A percentile compares a stretch with the other conserved stretches of the same genome.
These are phyloP conservation scores for Corylus avellana DNA, from an alignment of 306 rosid genomes.

Conservation along the genomic window DNA sequence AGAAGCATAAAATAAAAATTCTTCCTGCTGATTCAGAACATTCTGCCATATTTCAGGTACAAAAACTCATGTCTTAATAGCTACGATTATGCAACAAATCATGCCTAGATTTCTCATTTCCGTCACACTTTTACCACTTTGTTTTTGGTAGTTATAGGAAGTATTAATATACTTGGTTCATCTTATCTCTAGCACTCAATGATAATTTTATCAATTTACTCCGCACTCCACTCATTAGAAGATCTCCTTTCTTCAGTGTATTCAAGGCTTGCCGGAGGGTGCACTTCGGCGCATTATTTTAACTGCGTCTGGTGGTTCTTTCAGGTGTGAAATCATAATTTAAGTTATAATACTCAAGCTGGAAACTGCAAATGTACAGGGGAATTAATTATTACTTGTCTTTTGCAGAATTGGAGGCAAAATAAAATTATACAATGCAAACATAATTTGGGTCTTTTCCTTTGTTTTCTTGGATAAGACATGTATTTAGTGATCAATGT, in stretches of 20 bases:
- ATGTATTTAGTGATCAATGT: not conserved
- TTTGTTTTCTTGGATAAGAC: not conserved
- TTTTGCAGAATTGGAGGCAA: constrained; percentile 11
- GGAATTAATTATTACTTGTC: constrained; percentile 3
- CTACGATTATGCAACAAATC: constrained; percentile 9
- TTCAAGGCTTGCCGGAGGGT: constrained; percentile 90
- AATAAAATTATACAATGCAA: constrained; percentile 4
- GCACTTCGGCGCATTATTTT: constrained; percentile 83
- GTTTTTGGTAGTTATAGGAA: not conserved
- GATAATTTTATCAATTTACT: constrained; percentile 17
- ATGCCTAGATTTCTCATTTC: constrained; percentile 11
- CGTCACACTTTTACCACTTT: not conserved
- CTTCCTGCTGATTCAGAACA: constrained; percentile 99
- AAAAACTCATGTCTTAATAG: not conserved
- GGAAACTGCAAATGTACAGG: constrained; percentile 10
- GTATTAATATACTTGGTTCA: not conserved
- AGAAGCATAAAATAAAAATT: constrained; percentile 84
- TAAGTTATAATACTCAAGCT: constrained; percentile 13
- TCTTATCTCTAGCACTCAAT: constrained; percentile 10
- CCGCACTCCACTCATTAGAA: constrained; percentile 5
- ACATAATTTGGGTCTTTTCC: not conserved
- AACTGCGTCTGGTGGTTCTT: constrained; percentile 98
- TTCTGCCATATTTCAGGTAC: constrained; percentile 98
- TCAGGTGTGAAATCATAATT: constrained; percentile 56
- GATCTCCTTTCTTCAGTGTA: constrained; percentile 64